Base-by-base conservation (phyloP, 805 yeast genomes). In the Brettanomyces custersianus region DNA sequence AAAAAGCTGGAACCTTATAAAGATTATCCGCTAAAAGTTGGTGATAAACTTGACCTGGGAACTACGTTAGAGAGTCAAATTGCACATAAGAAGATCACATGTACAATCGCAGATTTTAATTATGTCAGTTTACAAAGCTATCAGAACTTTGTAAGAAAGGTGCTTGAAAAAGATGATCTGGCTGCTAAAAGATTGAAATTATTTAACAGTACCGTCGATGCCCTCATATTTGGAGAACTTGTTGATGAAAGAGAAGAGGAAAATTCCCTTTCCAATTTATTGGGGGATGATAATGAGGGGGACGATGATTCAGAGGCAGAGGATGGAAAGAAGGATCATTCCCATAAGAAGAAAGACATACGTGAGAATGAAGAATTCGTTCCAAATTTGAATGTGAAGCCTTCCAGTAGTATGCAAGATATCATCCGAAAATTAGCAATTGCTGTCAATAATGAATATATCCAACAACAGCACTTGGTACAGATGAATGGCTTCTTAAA, bases 1-100 rank as follows among this genome's bases (percentile, higher is more conserved):
- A 66, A 61, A 29, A 77, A 87, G 42, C 67, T 92, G 9, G 71
- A 74, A 28, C 62, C 69, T 12, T 84, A 77, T 27, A 68, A 67
- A 35, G 80, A 75, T 30, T 74, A 72, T 16, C 84, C 78, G 45
- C 59, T 92, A 34, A 68, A 76, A 38, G 66, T 77, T n/a, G 88
- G 84, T 19, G 98, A 92, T 57, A 66, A 74, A n/a, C 69, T 92
- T n/a, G 94, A 90, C 49, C 63, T 92, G 37, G 99, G 99, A 1
- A 86, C 94, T 35, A 94, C 94, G 50, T 83, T 92, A 37, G 82
- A 78, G 49, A 59, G 62, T 29, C 72, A 68, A 39, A 57, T 77
- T 44, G 73, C 78, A 29, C 97, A 92, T 59, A 75, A 86, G 49
- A 87, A 85, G 53, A 92, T 92, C 36, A 76, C 88, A 38, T 92